Evolutionary conservation across 805 yeast genomes (phyloP), one percentile per base, ranked within the genome.

Genomic region (Ogataea wickerhamii): DNA sequence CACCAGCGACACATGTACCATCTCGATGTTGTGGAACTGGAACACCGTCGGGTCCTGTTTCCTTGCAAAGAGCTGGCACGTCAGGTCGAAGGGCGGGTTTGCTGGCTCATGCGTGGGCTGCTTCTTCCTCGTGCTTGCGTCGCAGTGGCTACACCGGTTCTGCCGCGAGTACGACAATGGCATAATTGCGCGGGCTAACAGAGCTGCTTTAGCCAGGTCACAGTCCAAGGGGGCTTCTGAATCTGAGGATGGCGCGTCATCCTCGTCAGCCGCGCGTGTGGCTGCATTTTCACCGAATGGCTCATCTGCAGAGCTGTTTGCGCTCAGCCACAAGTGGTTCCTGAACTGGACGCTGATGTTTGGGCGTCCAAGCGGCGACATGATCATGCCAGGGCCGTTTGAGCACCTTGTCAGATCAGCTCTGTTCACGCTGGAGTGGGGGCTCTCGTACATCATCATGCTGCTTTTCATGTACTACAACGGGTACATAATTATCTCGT

Each of bases 91-190:
- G 38, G 82, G 80, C 1, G 77, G 69, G 60, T 81, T 81, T 62
- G 87, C 84, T 3, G 87, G 86, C n/a, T 70, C 84, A 1, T 82
- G 87, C 60, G 66, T 82, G 21, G 87, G 87, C n/a, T 75, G 78
- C 7, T 74, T 80, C 53, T 61, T 74, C 20, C 61, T 82, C 52
- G 80, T 77, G 3, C 56, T 79, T 34, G 71, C 73, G 8, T 66
- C 78, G 7, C 80, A 78, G 51, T 71, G 80, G 74, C 57, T 78
- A 35, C 74, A 76, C 47, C 63, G 86, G 25, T 56, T 73, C 24
- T 63, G 71, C 26, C 64, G 80, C 18, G 84, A 78, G 50, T 72
- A 68, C 36, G 77, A 72, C 46, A 50, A 55, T 11, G 70, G 72
- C 16, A 54, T 71, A 27, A 61, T 59, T 11, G 36, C 28, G 17